Evolutionary conservation across 257 asterid genomes (phyloP), one percentile per base, ranked within the genome.

Genomic region (Jasminum sambac): DNA sequence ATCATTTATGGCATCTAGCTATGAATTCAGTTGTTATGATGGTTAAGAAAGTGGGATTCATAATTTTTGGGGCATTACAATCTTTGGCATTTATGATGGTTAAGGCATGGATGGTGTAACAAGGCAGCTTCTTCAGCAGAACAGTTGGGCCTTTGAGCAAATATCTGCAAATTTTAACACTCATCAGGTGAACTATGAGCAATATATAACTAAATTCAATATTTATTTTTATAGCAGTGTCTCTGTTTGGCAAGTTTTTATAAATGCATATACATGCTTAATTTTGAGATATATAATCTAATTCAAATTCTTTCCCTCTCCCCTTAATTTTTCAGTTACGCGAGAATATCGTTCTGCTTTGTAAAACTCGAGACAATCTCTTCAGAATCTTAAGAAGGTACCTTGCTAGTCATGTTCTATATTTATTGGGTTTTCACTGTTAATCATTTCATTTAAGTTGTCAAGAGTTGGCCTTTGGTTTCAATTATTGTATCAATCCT

Each of bases 351-450:
- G 84, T 78, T 55, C 92, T 94, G 72, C 81, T 94, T 39, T 10
- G 86, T 72, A 88, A 84, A 81, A 92, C 92, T 77, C 90, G 96
- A 46, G 90, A 89, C 11, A 94, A 94, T 84, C 78, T 94, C 86
- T 79, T 74, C 78, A 81, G 73, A 43, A 81, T 90, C 52, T 64
- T 89, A 78, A 72, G 72, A 79, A 89, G 84, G 98, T 90, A 87
- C 0, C 88, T 55, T 25, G 13, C 4, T n/a, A 21, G 4, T 69
- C 66, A 69, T 79, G 48, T 21, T 13, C n/a, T 30, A 23, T n/a
- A n/a, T n/a, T n/a, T n/a, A n/a, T 40, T 55, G 11, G 8, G 8
- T 52, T 50, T 52, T 8, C 46, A 41, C 46, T 41, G 8, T 8
- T 14, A n/a, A 14, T 52, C 7, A 7, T 8, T 6, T 10, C 60